Evolutionary conservation across 768 basidiomycete species (phyloP).

Genomic region (Termitomyces bulborhizus): DNA sequence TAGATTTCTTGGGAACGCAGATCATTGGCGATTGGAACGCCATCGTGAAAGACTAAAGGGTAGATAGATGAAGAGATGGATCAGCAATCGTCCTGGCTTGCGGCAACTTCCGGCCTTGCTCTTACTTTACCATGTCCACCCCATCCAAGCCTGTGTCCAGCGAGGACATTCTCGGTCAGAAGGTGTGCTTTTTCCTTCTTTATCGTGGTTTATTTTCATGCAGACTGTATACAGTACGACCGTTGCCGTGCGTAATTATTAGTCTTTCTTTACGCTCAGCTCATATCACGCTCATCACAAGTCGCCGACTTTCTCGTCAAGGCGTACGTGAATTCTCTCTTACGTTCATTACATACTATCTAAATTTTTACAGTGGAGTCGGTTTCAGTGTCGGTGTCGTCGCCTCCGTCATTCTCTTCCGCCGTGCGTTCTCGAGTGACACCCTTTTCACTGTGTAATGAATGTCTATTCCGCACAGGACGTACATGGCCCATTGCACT

Average conservation of each 20-base stretch:
- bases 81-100: constrained; percentile 2
- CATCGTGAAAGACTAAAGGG: constrained; percentile 31
- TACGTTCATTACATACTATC: not conserved
- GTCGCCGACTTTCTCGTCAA: constrained; percentile 85
- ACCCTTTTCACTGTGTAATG: not conserved
- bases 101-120: constrained; percentile 27
- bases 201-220: not conserved
- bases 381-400: constrained; percentile 88
- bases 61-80: not conserved
- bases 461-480: constrained; percentile 38
- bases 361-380: constrained; percentile 51
- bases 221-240: constrained; percentile 56
- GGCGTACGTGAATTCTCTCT: constrained; percentile 44
- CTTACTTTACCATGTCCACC: constrained; percentile 30
- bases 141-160: constrained; percentile 69
- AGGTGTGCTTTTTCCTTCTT: constrained; percentile 44
- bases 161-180: constrained; percentile 87
- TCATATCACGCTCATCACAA: constrained; percentile 15
- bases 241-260: constrained; percentile 62
- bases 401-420: constrained; percentile 86
- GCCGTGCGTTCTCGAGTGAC: constrained; percentile 50
- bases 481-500: constrained; percentile 90
- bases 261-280: not conserved
- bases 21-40: constrained; percentile 84
- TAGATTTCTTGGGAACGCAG: constrained; percentile 89